A percentile compares a stretch with the other conserved stretches of the same genome.
Evolutionary conservation across 179 eudicot species (phyloP).

Genomic region (Camellia oleifera): DNA sequence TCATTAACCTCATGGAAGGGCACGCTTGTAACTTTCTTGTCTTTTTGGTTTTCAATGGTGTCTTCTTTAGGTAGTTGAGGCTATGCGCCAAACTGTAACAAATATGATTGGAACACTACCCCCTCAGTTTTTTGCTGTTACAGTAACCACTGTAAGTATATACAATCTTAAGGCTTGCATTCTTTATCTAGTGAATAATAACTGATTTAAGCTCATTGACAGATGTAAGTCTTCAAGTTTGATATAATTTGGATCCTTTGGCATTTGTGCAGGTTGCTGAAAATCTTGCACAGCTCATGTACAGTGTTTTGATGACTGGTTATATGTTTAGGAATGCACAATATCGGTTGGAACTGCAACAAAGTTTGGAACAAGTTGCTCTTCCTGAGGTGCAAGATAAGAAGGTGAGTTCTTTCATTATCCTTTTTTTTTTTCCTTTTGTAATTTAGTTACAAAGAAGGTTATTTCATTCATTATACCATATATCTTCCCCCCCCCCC

Average conservation of each 20-base stretch:
- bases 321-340: constrained; percentile 95
- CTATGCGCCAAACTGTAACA: constrained; percentile 94
- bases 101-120: constrained; percentile 93
- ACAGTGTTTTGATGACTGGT: constrained; percentile 92
- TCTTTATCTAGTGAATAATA: not conserved
- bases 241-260: constrained; percentile 7
- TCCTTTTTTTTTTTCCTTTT: not conserved
- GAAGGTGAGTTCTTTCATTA: constrained; percentile 37
- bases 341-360: constrained; percentile 76
- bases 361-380: constrained; percentile 82
- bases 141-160: constrained; percentile 79
- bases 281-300: constrained; percentile 94
- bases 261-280: constrained; percentile 71
- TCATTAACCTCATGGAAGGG: not conserved
- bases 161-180: constrained; percentile 9
- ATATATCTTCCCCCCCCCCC: no score
- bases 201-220: not conserved
- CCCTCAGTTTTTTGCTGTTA: constrained; percentile 80
- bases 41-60: not conserved
- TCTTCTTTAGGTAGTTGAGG: constrained; percentile 70
- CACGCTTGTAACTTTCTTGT: not conserved
- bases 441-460: not conserved
- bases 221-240: not conserved
- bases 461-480: not conserved
- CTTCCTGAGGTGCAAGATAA: constrained; percentile 74